Evolutionary conservation across 1,284 basidiomycete species (phyloP).

Genomic region (Amylostereum chailletii): DNA sequence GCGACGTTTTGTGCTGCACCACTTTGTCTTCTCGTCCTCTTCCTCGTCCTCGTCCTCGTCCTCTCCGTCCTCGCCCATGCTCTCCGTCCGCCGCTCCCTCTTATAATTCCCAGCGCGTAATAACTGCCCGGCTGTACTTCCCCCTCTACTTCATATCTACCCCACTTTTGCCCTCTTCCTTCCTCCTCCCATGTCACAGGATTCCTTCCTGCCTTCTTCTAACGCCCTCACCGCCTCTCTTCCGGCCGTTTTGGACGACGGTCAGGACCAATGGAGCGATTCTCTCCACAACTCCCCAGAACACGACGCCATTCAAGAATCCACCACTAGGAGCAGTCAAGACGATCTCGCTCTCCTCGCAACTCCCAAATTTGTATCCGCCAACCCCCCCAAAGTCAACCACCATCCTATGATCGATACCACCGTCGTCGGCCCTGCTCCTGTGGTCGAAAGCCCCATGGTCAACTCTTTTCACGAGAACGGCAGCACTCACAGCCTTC

Average conservation of each 20-base stretch:
- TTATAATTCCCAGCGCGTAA: too few species aligned
- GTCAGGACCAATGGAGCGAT: slow-evolving; percentile 29
- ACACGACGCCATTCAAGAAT: slow-evolving; percentile 26
- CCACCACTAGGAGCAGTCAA: too few species aligned
- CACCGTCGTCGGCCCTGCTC: slow-evolving; percentile 19
- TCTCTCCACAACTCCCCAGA: slow-evolving; percentile 28
- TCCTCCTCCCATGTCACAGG: neutral
- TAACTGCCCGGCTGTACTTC: too few species aligned
- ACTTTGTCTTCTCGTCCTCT: too few species aligned
- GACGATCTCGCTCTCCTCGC: slow-evolving; percentile 11
- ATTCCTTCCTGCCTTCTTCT: neutral
- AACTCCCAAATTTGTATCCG: slow-evolving; percentile 25
- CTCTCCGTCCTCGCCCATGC: too few species aligned
- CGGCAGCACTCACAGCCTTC: slow-evolving; percentile 51
- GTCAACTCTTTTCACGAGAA: slow-evolving; percentile 27
- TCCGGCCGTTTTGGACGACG: neutral
- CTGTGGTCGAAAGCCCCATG: slow-evolving; percentile 15
- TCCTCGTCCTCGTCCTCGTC: too few species aligned
- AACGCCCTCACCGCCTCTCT: neutral
- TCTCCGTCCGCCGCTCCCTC: too few species aligned
- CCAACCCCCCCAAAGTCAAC: slow-evolving; percentile 22
- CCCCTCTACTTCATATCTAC: too few species aligned
- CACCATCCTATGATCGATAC: slow-evolving; percentile 16
- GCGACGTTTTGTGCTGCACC: too few species aligned
- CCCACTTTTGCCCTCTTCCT: too few species aligned